Base-by-base conservation (phyloP, 2,329 filamentous ascomycete genomes). In the Arthrobotrys sinensis region DNA sequence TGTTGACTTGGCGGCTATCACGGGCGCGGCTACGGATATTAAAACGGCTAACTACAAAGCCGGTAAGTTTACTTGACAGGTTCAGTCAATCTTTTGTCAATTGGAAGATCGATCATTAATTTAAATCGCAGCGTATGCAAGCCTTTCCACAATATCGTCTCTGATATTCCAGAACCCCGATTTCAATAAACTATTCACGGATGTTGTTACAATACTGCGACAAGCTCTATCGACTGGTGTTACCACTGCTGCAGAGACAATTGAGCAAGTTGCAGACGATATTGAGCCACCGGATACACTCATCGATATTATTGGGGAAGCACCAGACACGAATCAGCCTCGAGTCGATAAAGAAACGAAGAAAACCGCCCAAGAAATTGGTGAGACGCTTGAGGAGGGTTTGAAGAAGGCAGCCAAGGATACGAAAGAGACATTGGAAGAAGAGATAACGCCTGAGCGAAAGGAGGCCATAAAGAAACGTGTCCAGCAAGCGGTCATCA, bases 161-260 rank as follows among this genome's bases (percentile, higher is more conserved):
- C 86, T 98, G n/a, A 88, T 97, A 0, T 86, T 98, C 50, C 93
- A 93, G 12, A 98, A 98, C 83, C 90, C 92, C 0, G 94, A 97
- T 82, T 97, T 98, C 83, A 91, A 94, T 45, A 87, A 94, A 5
- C 94, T 98, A 81, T 86, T 97, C 52, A 89, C 91, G 10, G 95
- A 98, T 82, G 85, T 97, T 46, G 90, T 90, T 53, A 90, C 91
- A 0, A 89, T 97, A 55, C 92, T 91, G 11, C 90, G 92, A 48
- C 92, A 97, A 83, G 91, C 98, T 0, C 94, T 97, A 83, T 90
- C 90, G 64, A 94, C 97, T 81, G 94, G 94, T 1, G 93, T 94
- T 0, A 91, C 93, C 79, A 91, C 92, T 0, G 83, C 97, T 4
- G 93, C 94, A 0, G 88, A 90, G 14, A 92, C 91, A 0, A 93